Evolutionary conservation across 352 stramenopile species (phyloP), one percentile per base, ranked within the genome.

Genomic region (Blastocystis sp.): DNA sequence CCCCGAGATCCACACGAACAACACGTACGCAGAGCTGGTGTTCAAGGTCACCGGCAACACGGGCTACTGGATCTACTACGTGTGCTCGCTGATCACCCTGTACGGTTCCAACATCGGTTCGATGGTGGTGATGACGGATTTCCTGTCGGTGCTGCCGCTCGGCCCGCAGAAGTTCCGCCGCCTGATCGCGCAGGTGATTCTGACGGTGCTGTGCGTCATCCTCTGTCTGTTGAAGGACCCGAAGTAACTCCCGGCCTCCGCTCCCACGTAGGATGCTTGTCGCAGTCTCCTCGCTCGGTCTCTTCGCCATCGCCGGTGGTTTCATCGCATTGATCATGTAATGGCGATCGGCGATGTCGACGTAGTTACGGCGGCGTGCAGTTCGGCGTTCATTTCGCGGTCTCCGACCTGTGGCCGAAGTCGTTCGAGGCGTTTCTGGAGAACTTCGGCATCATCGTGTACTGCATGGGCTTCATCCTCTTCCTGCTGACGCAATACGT

Each of bases 91-190:
- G 24, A 85, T 85, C 54, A 85, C 75, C 9, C 49, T 85, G 0
- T 85, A 76, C 34, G 75, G 75, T 24, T 76, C 63, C 18, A 85
- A 85, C 46, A 76, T 85, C 49, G 75, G 75, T 75, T 76, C 75
- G 14, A 85, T 85, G 75, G 63, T 85, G 3, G 63, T 85, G 6
- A 85, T 85, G 75, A 61, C 75, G 0, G 63, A 85, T n/a, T 76
- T 85, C 57, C 29, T 85, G 16, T 40, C 38, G 24, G 63, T 38
- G 21, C 51, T 85, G 27, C 57, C 57, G 18, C 56, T 85, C 32
- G 57, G 63, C 8, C 9, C 34, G 3, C 21, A 16, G 18, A 72
- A 57, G 40, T 44, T 64, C 29, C 75, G 57, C 40, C 75, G 75
- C 34, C 38, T 85, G 44, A 61, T 76, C 40, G 27, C 63, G 1